These are phyloP conservation scores for Auxenochlorella protothecoides DNA, from an alignment of 139 green algal genomes.

Conservation along the genomic window DNA sequence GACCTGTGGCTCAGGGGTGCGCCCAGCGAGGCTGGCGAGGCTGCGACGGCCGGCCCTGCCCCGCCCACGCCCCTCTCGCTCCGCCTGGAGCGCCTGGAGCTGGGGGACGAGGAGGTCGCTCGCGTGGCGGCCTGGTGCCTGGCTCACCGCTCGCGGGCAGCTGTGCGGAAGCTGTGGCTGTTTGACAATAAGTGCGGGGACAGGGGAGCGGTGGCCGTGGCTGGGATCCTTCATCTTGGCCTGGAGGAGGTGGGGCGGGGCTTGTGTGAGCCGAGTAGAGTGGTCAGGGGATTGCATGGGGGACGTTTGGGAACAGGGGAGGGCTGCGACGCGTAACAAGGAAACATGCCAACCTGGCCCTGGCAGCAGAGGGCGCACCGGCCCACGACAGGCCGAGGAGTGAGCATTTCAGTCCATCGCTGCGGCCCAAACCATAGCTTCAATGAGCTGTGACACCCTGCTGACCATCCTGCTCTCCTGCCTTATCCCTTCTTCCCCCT, in stretches of 20 bases:
- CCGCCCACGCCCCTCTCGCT: slow-evolving; percentile 24
- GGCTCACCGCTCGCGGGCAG: not conserved
- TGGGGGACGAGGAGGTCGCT: slow-evolving; percentile 38
- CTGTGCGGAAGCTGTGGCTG: slow-evolving; percentile 57
- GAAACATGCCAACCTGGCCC: no score
- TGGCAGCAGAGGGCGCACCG: no score
- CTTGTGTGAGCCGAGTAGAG: no score
- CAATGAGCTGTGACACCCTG: not conserved
- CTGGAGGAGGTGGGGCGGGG: slow-evolving; percentile 5
- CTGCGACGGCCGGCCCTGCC: no score
- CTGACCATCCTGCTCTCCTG: not conserved
- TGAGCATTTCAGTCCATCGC: no score
- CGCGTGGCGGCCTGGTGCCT: slow-evolving; percentile 31
- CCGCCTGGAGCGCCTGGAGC: slow-evolving; percentile 36
- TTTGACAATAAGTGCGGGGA: slow-evolving; percentile 63
- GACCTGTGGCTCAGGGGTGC: no score
- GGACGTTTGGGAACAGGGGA: not conserved
- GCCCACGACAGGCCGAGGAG: no score
- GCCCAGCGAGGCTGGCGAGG: no score
- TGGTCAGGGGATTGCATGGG: not conserved
- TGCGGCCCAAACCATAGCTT: no score
- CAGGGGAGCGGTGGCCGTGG: slow-evolving; percentile 33
- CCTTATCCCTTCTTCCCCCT: not conserved
- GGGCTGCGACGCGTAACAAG: not conserved
- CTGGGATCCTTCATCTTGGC: slow-evolving; percentile 22